A percentile compares a stretch with the other conserved stretches of the same genome.
Conservation (phyloP, 768 basidiomycete genomes). For the Cystobasidium ongulense region DNA sequence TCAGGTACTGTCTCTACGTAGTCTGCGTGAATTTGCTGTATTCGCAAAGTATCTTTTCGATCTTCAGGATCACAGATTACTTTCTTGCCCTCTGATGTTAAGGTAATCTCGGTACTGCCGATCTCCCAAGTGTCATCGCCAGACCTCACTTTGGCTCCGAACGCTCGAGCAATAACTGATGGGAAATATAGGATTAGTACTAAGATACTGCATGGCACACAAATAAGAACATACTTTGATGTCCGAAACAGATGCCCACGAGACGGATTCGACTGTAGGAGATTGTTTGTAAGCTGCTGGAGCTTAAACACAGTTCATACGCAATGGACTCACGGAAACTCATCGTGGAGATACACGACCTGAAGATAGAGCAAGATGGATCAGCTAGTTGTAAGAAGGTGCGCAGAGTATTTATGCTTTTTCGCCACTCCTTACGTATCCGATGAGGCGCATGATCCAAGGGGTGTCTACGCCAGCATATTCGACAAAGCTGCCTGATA, state of each 20-base stretch:
- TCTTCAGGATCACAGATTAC: conserved; percentile 21
- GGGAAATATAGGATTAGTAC: background rate
- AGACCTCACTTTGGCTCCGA: conserved; percentile 1
- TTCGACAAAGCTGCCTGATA: conserved; percentile 28
- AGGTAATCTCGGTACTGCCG: conserved; percentile 11
- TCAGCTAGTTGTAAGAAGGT: background rate
- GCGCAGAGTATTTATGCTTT: background rate
- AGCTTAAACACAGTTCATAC: background rate
- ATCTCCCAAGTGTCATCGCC: conserved; percentile 30
- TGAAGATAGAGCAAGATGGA: background rate
- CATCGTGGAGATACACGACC: conserved; percentile 31
- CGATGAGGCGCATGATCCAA: conserved; percentile 25
- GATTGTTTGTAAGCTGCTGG: too few relatives aligned
- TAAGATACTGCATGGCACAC: background rate
- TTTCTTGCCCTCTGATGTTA: conserved; percentile 26
- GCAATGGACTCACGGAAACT: conserved; percentile 4
- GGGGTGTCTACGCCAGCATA: conserved; percentile 23
- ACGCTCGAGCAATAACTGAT: conserved; percentile 27
- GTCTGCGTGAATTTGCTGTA: conserved; percentile 32
- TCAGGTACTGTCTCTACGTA: conserved; percentile 27
- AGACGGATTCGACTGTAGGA: conserved; percentile 17
- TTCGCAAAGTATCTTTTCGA: background rate
- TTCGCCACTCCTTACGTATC: conserved; percentile 19
- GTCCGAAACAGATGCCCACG: conserved; percentile 31
- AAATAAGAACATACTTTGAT: conserved; percentile 12